Base-by-base conservation (phyloP, 2,329 filamentous ascomycete genomes). In the Curvularia eragrostidis region DNA sequence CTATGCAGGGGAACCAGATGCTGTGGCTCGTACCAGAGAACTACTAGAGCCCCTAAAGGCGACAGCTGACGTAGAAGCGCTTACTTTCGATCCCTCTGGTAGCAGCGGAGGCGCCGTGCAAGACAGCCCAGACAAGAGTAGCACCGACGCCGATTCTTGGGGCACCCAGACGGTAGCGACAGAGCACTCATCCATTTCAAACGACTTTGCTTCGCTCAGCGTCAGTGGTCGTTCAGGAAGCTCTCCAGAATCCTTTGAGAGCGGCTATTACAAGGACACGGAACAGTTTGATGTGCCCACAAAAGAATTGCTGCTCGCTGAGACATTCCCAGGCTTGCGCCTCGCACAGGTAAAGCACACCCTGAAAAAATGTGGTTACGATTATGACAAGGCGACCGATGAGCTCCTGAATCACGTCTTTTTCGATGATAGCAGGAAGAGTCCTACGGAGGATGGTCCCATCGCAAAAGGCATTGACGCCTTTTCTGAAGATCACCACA, bases 331-430 rank as follows among this genome's bases (percentile, higher is more conserved):
- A 0, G 84, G 83, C 0, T 80, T 93, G 41, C 88, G 87, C 46
- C 79, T 79, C 0, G 85, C 87, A 47, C 88, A 91, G 41, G 82
- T 96, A 26, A 79, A 80, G 41, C 84, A 88, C 61, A 85, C 87
- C 0, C 77, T 97, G 49, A 86, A 85, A 63, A 91, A 91, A 68
- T 85, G 83, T 28, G 82, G 85, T 10, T 86, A 88, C 0, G 86
- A 91, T 63, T 85, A 91, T 38, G 85, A 88, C 56, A 81, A 82
- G 13, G 87, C 91, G 1, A 87, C 96, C 61, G 92, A 97, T 67
- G 87, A 92, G 57, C 80, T 98, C 12, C 83, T 97, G 30, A 96
- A 90, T 64, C 82, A 91, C 13, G 87, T 90, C 19, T 92, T 89
- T 69, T 87, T 97, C 4, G 87, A 91, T 56, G 86, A 92, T 55